Conservation (phyloP, 495 filamentous ascomycete genomes). For the Saxispiralis lemnorum region DNA sequence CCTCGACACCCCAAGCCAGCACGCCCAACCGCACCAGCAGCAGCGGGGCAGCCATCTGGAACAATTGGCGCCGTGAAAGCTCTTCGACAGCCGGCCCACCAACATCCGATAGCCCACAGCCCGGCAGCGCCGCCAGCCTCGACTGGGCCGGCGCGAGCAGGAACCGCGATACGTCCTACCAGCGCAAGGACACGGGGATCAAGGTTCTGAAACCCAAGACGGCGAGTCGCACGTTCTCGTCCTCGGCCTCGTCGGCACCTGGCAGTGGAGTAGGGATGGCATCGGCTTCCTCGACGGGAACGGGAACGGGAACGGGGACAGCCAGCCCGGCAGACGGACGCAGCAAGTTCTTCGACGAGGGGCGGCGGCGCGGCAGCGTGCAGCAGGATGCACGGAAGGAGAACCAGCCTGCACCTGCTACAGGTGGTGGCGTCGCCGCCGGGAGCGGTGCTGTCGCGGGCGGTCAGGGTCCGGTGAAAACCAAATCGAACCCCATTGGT, state of each 20-base stretch:
- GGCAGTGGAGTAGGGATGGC: no score
- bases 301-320: no score
- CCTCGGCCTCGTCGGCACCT: background rate
- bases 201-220: slow-evolving; percentile 27
- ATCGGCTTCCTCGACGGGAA: no score
- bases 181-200: slow-evolving; percentile 26
- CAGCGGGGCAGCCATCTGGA: slow-evolving; percentile 24
- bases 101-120: background rate
- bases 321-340: background rate
- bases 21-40: slow-evolving; percentile 20
- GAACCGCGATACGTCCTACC: slow-evolving; percentile 15
- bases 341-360: slow-evolving; percentile 28
- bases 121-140: slow-evolving; percentile 14
- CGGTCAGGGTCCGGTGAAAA: slow-evolving; percentile 9
- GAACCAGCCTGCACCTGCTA: slow-evolving; percentile 15
- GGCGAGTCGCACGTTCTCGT: slow-evolving; percentile 18
- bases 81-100: background rate
- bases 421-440: background rate
- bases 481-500: slow-evolving; percentile 58
- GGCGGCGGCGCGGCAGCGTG: slow-evolving; percentile 13
- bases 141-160: slow-evolving; percentile 24
- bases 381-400: slow-evolving; percentile 24
- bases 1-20: slow-evolving; percentile 8
- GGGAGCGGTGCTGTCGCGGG: slow-evolving; percentile 28
- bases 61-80: slow-evolving; percentile 25